Evolutionary conservation across 192 early-diverging fungal species (phyloP).

Genomic region (Coemansia sp.): DNA sequence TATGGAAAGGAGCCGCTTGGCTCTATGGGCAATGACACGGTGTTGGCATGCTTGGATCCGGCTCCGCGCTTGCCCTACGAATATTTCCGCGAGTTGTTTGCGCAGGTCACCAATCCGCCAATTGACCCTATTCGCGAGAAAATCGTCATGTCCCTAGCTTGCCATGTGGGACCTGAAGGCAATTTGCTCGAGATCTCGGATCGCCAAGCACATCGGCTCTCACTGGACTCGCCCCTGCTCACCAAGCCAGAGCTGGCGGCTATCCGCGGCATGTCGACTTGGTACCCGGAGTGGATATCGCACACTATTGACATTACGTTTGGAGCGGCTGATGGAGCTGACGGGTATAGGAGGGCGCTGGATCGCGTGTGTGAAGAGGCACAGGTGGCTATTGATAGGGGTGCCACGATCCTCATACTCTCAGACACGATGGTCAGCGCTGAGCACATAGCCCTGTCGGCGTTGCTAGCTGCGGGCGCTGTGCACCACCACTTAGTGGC

Average conservation of each 20-base stretch:
- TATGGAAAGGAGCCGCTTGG: conserved; percentile 96
- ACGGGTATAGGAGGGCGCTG: conserved; percentile 73
- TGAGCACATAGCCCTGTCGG: conserved; percentile 77
- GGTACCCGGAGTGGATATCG: conserved; percentile 68
- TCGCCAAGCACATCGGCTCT: conserved; percentile 74
- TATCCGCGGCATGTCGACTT: conserved; percentile 66
- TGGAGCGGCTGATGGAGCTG: conserved; percentile 66
- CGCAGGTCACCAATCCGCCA: conserved; percentile 97
- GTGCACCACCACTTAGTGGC: conserved; percentile 93
- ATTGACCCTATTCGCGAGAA: conserved; percentile 99
- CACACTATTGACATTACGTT: conserved; percentile 84
- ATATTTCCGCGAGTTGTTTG: conserved; percentile 97
- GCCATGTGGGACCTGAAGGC: conserved; percentile 92
- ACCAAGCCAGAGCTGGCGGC: conserved; percentile 78
- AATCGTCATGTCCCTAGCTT: conserved; percentile 95
- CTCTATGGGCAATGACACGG: conserved; percentile 97
- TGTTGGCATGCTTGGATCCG: conserved; percentile 87
- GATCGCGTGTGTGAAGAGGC: conserved; percentile 89
- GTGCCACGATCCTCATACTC: conserved; percentile 79
- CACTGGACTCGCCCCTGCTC: conserved; percentile 84
- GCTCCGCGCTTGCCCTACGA: conserved; percentile 91
- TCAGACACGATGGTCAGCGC: conserved; percentile 67
- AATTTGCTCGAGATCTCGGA: conserved; percentile 87
- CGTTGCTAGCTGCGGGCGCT: conserved; percentile 84
- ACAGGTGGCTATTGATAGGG: conserved; percentile 70